Conservation (phyloP, 495 filamentous ascomycete genomes). For the Penicillium bovifimosum region DNA sequence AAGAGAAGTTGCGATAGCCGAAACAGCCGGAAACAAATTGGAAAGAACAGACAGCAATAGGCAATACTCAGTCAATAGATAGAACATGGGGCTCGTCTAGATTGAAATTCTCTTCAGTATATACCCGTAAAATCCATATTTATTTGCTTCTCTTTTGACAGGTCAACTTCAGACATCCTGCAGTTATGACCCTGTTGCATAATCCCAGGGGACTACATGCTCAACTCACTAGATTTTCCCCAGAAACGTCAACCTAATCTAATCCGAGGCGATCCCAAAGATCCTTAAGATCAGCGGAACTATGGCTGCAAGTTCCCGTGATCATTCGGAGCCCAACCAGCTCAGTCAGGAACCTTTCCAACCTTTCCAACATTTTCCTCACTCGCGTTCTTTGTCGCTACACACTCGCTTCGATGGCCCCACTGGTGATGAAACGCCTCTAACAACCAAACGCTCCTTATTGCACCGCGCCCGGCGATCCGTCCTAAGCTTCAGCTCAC, state of each 20-base stretch:
- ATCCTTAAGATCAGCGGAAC: background rate
- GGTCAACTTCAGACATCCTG: background rate
- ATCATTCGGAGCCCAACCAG: slow-evolving; percentile 4
- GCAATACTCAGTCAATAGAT: background rate
- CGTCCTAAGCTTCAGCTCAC: slow-evolving; percentile 22
- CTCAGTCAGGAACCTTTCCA: background rate
- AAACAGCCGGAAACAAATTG: no score
- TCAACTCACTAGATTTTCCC: slow-evolving; percentile 2
- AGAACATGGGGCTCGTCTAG: slow-evolving; percentile 1
- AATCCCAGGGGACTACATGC: background rate
- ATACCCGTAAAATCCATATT: background rate
- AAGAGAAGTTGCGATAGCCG: no score
- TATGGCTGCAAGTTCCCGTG: slow-evolving; percentile 4
- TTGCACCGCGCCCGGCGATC: slow-evolving; percentile 20
- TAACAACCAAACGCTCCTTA: slow-evolving; percentile 17
- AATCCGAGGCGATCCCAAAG: no score
- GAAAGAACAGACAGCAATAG: background rate
- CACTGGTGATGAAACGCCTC: slow-evolving; percentile 23
- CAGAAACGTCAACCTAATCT: background rate
- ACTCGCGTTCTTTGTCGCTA: slow-evolving; percentile 3
- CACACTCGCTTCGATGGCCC: slow-evolving; percentile 11
- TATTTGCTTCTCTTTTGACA: background rate
- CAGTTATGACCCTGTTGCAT: background rate
- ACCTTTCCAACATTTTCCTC: background rate
- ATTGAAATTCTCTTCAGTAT: slow-evolving; percentile 1